These are phyloP conservation scores for Xerocomus potaroensis DNA, from an alignment of 768 basidiomycete species.

Conservation along the genomic window DNA sequence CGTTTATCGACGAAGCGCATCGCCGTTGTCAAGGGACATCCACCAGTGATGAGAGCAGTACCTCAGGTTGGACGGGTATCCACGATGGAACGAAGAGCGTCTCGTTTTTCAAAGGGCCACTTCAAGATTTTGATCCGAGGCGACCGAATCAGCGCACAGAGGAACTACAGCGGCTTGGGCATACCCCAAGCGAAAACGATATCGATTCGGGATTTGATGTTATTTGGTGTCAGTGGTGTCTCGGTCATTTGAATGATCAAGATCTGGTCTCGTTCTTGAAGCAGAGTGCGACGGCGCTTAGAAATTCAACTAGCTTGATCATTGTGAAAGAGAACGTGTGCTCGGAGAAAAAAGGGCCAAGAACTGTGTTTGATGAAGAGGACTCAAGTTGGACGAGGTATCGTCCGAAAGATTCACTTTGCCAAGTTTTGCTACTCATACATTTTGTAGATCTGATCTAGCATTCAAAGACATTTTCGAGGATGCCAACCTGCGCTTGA, in stretches of 20 bases:
- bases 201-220: slow-evolving; percentile 73
- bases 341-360: slow-evolving; percentile 51
- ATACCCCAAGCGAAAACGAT: slow-evolving; percentile 51
- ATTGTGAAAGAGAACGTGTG: slow-evolving; percentile 93
- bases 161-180: slow-evolving; percentile 66
- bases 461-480: slow-evolving; percentile 78
- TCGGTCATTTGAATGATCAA: slow-evolving; percentile 75
- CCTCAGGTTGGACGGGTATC: slow-evolving; percentile 62
- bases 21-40: slow-evolving; percentile 33
- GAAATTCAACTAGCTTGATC: slow-evolving; percentile 54
- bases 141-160: slow-evolving; percentile 34
- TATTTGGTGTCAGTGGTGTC: slow-evolving; percentile 97
- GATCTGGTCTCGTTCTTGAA: slow-evolving; percentile 78
- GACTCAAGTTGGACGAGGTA: slow-evolving; percentile 92
- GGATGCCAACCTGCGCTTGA: slow-evolving; percentile 65
- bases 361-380: slow-evolving; percentile 68
- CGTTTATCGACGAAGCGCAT: slow-evolving; percentile 74
- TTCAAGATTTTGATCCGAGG: slow-evolving; percentile 79
- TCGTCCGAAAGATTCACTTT: neutral
- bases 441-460: slow-evolving; percentile 61
- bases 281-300: slow-evolving; percentile 56
- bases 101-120: slow-evolving; percentile 70
- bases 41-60: slow-evolving; percentile 29
- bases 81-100: slow-evolving; percentile 62
- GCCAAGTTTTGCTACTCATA: slow-evolving; percentile 3